A percentile compares a stretch with the other conserved stretches of the same genome.
Conservation (phyloP, 306 rosid species). For the Calophaca sinica region DNA sequence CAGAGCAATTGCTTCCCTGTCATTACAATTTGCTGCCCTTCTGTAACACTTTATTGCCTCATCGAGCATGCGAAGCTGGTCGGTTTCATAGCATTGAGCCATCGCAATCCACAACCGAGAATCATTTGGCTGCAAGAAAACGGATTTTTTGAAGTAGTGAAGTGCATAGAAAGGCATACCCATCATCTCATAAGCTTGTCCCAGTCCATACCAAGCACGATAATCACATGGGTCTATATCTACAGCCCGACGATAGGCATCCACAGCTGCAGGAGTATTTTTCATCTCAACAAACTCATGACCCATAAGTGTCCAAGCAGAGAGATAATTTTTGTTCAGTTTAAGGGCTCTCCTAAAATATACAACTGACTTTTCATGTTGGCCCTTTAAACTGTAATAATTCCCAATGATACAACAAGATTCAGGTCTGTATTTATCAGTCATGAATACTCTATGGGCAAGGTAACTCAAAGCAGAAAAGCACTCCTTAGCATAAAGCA, state of each 20-base stretch:
- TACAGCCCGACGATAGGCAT: slow-evolving; percentile 96
- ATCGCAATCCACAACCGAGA: slow-evolving; percentile 97
- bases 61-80: slow-evolving; percentile 85
- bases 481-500: slow-evolving; percentile 90
- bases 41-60: slow-evolving; percentile 89
- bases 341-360: slow-evolving; percentile 97
- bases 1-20: slow-evolving; percentile 93
- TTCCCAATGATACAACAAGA: slow-evolving; percentile 98
- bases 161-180: slow-evolving; percentile 94
- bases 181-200: slow-evolving; percentile 99
- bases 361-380: slow-evolving; percentile 92
- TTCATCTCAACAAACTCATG: slow-evolving; percentile 99
- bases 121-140: slow-evolving; percentile 90
- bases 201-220: slow-evolving; percentile 99
- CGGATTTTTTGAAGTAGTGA: slow-evolving; percentile 91
- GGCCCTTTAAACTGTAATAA: slow-evolving; percentile 96
- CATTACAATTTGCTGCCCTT: slow-evolving; percentile 87
- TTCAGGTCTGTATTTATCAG: slow-evolving; percentile 97
- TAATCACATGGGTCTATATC: slow-evolving; percentile 88
- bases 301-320: slow-evolving; percentile 99
- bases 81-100: slow-evolving; percentile 92
- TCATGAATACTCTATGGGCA: slow-evolving; percentile 93
- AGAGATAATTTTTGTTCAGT: slow-evolving; percentile 86
- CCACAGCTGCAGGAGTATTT: slow-evolving; percentile 96
- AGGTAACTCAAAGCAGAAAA: slow-evolving; percentile 90